Evolutionary conservation across 164 flowering plant species (phyloP), one percentile per base, ranked within the genome.

Genomic region (Saururus chinensis): DNA sequence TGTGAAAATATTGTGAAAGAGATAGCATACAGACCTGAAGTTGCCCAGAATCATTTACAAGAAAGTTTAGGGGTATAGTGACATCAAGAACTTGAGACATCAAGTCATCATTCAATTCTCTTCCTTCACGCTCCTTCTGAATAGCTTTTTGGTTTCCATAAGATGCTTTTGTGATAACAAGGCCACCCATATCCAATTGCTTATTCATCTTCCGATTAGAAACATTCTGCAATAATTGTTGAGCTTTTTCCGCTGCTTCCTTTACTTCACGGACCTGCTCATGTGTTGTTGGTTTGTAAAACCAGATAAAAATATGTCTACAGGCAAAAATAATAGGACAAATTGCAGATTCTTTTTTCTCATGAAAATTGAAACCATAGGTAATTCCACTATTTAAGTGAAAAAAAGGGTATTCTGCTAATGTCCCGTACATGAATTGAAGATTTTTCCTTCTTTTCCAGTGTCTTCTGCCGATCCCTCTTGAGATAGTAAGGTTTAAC

Each of bases 221-320:
- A 45, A 93, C 99, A 77, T 75, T 84, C 63, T 76, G 75, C 60
- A 90, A 68, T 64, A 93, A 74, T 58, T 82, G 79, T 73, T 93
- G 99, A 74, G 96, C 91, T 77, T 86, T 91, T 64, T 80, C 79
- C 40, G 99, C 97, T 53, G 84, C 82, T 62, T 68, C 79, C 70
- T 78, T 83, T 64, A 88, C 89, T 72, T 90, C 85, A 63, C 53
- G 78, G 23, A 93, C 92, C 99, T 93, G 70, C 57, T 69, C 35
- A 64, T 60, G 5, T 22, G 23, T 19, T 11, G n/a, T 52, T 19
- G 9, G 5, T 19, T 53, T 53, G 10, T 4, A 53, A 19, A n/a
- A 1, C 22, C 12, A 1, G 35, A 55, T 11, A 14, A 55, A 24
- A 24, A 45, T 2, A 45, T 6, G 11, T 7, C 14, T 12, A 17